Evolutionary conservation across 192 early-diverging fungal genomes (phyloP), one percentile per base, ranked within the genome.

Genomic region (Endogone sp.): DNA sequence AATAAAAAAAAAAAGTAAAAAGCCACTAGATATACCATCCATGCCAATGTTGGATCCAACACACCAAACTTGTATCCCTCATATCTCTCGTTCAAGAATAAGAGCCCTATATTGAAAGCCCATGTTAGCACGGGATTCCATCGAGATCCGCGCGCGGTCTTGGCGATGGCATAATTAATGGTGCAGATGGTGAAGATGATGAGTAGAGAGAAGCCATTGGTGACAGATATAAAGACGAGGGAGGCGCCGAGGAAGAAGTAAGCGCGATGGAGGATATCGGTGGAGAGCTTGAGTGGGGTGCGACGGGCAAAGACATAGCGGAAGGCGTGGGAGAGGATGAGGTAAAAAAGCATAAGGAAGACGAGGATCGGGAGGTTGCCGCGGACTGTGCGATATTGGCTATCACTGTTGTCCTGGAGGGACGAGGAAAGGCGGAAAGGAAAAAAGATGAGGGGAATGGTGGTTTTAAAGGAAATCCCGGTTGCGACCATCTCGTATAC

Each of bases 61-160:
- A 44, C 31, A 28, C 31, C 73, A 76, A 91, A 97, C 26, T 73
- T 72, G 68, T 94, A 95, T 0, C 94, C 96, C 26, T 81, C 63
- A 69, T 86, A 93, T 10, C 68, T 67, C 71, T 95, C 90, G 70
- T 94, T 97, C 24, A 77, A 25, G 77, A 96, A 96, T 16, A 99
- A 74, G 59, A 97, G 76, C 2, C 69, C 81, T 29, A 99, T 54
- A 65, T 90, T 94, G 70, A 89, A 96, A 6, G 82, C 74, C 97
- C 97, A 99, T 16, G 90, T 86, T 13, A 92, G 57, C 2, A 79
- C 57, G 0, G 93, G 92, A 31, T 85, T 90, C 74, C 77, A 75
- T 20, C 69, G 68, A 2, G 80, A 79, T 0, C 84, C 81, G 60
- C 83, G 81, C 16, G 86, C 65, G 8, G 67, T 2, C 29, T 81